A percentile compares a stretch with the other conserved stretches of the same genome.
phyloP scores from a whole-genome alignment of 192 early-diverging fungal genomes.

The Gaertneriomyces semiglobifer region DNA sequence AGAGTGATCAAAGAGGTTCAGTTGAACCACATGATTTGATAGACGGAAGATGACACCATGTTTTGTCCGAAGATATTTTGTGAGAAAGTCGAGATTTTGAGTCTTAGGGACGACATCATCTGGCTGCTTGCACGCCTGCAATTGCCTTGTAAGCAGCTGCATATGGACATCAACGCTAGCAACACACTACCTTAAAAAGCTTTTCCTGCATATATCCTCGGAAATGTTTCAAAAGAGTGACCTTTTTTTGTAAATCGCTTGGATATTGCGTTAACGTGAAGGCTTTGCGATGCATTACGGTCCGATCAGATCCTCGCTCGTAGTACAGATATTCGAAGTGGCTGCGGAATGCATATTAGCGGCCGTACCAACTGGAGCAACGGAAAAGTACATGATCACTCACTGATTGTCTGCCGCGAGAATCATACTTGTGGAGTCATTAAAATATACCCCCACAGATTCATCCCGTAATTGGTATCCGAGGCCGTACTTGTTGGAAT shows the following conservation, averaged over 20 bases:
- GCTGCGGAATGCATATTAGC: constrained; percentile 8
- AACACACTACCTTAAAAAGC: constrained; percentile 32
- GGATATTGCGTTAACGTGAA: constrained; percentile 47
- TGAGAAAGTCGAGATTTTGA: constrained; percentile 47
- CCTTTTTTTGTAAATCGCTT: constrained; percentile 56
- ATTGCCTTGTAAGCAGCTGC: too few relatives aligned
- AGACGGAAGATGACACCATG: constrained; percentile 64
- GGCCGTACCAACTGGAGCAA: too few relatives aligned
- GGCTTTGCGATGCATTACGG: constrained; percentile 35
- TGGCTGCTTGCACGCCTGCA: constrained; percentile 3
- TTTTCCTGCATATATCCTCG: constrained; percentile 61
- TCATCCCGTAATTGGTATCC: constrained; percentile 86
- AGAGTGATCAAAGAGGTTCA: constrained; percentile 73
- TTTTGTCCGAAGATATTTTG: constrained; percentile 64
- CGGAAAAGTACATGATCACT: constrained; percentile 2
- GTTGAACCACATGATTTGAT: constrained; percentile 66
- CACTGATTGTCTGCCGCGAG: constrained; percentile 58
- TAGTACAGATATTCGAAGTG: constrained; percentile 49
- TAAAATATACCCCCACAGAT: constrained; percentile 79
- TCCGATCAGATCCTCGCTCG: constrained; percentile 19
- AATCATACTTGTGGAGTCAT: constrained; percentile 78
- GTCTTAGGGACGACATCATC: neutral
- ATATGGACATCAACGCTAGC: too few relatives aligned
- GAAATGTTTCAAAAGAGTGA: constrained; percentile 56
- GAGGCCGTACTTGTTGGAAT: constrained; percentile 79